phyloP scores from a whole-genome alignment of 495 filamentous ascomycete genomes.

The Neurospora discreta region DNA sequence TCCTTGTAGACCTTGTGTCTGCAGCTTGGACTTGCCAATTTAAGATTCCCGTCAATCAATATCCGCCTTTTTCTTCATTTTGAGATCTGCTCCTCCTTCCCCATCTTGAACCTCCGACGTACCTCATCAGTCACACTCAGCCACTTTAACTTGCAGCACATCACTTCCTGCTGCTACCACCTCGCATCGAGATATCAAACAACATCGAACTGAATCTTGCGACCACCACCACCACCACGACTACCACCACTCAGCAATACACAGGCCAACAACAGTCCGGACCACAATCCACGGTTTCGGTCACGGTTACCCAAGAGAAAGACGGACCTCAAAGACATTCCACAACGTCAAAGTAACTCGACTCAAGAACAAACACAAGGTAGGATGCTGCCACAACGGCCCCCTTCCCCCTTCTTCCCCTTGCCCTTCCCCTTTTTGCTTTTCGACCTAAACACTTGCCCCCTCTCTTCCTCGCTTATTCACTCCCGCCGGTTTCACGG shows the following conservation, averaged over 20 bases:
- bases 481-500: not conserved
- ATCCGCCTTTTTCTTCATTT: not conserved
- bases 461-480: not conserved
- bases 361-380: not conserved
- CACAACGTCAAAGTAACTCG: not conserved
- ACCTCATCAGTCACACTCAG: not conserved
- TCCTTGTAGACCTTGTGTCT: not conserved
- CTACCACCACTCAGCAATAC: not conserved
- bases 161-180: not conserved
- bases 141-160: not conserved
- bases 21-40: not conserved
- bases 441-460: not conserved
- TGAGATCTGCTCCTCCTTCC: not conserved
- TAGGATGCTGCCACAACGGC: not conserved
- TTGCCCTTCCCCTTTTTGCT: not conserved
- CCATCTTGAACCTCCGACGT: not conserved
- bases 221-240: not conserved
- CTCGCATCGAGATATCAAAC: not conserved
- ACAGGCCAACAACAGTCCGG: not conserved
- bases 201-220: not conserved
- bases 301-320: not conserved
- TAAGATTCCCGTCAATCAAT: not conserved
- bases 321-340: not conserved
- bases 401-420: not conserved
- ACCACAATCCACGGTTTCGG: not conserved